These are phyloP conservation scores for Diversispora epigaea DNA, from an alignment of 192 early-diverging fungal species.

Conservation along the genomic window DNA sequence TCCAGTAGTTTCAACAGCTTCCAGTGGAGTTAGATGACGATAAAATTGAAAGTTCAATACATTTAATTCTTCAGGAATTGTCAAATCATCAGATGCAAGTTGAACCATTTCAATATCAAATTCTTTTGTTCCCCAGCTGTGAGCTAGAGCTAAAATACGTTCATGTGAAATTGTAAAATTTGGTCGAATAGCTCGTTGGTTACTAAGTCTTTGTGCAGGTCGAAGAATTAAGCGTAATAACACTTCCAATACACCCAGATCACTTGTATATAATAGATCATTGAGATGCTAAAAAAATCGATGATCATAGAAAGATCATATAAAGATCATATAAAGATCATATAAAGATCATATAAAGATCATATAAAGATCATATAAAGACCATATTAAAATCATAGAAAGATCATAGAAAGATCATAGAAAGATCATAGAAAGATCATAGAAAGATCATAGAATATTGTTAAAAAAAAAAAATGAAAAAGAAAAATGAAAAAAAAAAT, in stretches of 20 bases:
- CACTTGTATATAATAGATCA: constrained; percentile 73
- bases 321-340: no score
- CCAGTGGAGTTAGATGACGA: constrained; percentile 39
- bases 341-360: no score
- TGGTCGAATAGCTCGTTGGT: constrained; percentile 66
- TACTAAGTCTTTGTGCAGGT: constrained; percentile 86
- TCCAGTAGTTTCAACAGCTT: constrained; percentile 30
- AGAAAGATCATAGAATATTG: background rate
- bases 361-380: no score
- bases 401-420: background rate
- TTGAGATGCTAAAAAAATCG: constrained; percentile 67
- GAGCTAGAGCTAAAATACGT: constrained; percentile 56
- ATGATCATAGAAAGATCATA: background rate
- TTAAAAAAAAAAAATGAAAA: no score
- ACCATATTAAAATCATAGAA: no score
- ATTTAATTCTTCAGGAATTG: constrained; percentile 42
- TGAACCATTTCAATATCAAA: constrained; percentile 49
- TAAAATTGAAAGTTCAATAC: constrained; percentile 66
- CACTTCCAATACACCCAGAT: constrained; percentile 77
- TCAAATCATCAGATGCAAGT: constrained; percentile 42
- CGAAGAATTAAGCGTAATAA: constrained; percentile 80
- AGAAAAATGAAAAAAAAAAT: no score
- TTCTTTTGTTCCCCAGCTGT: constrained; percentile 61
- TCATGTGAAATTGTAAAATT: constrained; percentile 61
- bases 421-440: no score